Conservation (phyloP, 495 filamentous ascomycete species). For the Alectoria sarmentosa region DNA sequence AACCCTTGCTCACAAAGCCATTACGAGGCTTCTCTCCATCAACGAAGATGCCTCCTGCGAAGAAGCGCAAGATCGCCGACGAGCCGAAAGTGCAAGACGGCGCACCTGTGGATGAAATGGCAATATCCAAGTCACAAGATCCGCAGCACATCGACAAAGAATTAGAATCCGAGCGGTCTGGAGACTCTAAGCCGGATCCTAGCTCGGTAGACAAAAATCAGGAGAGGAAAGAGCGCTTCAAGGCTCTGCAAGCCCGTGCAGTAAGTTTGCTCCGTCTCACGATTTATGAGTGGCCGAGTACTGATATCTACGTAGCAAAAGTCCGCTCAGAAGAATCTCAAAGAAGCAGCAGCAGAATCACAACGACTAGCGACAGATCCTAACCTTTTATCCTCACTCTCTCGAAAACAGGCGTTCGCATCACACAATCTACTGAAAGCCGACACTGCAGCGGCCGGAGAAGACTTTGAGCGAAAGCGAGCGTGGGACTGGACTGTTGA, state of each 20-base stretch:
- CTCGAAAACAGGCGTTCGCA: slow-evolving; percentile 75
- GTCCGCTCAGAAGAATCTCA: slow-evolving; percentile 68
- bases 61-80: slow-evolving; percentile 23
- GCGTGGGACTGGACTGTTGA: slow-evolving; percentile 98
- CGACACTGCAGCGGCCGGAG: slow-evolving; percentile 73
- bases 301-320: slow-evolving; percentile 46
- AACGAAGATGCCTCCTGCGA: slow-evolving; percentile 21
- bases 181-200: not conserved
- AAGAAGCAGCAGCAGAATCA: slow-evolving; percentile 76
- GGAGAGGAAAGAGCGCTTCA: slow-evolving; percentile 65
- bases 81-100: not conserved
- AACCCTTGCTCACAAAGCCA: not conserved
- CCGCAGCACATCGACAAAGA: not conserved
- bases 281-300: slow-evolving; percentile 24
- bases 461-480: slow-evolving; percentile 94
- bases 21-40: not conserved
- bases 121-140: not conserved
- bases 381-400: slow-evolving; percentile 58
- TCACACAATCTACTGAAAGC: slow-evolving; percentile 91
- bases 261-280: slow-evolving; percentile 31
- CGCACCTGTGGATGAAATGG: not conserved
- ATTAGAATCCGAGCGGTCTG: not conserved
- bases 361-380: slow-evolving; percentile 75
- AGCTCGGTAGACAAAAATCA: slow-evolving; percentile 36
- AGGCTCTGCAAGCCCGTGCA: slow-evolving; percentile 75